Evolutionary conservation across 169 alveolate species (phyloP).

Genomic region (Plasmodium yoelii): DNA sequence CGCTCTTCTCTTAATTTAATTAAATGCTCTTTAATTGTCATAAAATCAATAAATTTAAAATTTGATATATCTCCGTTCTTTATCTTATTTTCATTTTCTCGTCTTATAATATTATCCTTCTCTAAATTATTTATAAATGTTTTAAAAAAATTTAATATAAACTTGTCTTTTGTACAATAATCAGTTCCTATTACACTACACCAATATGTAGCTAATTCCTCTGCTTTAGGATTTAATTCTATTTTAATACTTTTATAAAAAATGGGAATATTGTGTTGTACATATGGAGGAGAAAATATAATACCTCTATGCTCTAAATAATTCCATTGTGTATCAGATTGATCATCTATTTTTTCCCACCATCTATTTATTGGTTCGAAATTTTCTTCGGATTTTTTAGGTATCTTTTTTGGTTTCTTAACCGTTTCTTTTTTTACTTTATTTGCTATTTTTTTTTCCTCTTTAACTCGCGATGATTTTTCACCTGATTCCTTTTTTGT

Average conservation of each 20-base stretch:
- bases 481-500: slow-evolving; percentile 18
- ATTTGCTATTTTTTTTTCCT: slow-evolving; percentile 17
- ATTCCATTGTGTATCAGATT: slow-evolving; percentile 87
- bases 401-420: slow-evolving; percentile 58
- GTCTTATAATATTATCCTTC: slow-evolving; percentile 80
- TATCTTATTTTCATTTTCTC: slow-evolving; percentile 78
- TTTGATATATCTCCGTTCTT: slow-evolving; percentile 75
- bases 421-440: slow-evolving; percentile 69
- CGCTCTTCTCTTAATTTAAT: slow-evolving; percentile 85
- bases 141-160: slow-evolving; percentile 92
- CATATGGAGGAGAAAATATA: slow-evolving; percentile 92
- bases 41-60: slow-evolving; percentile 92
- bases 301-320: slow-evolving; percentile 93
- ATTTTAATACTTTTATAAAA: slow-evolving; percentile 91
- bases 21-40: slow-evolving; percentile 90
- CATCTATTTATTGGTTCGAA: slow-evolving; percentile 90
- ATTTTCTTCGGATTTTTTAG: slow-evolving; percentile 82
- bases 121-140: slow-evolving; percentile 88
- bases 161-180: slow-evolving; percentile 93
- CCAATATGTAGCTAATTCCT: slow-evolving; percentile 98
- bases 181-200: slow-evolving; percentile 93
- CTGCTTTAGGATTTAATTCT: slow-evolving; percentile 94
- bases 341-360: slow-evolving; percentile 89
- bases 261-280: slow-evolving; percentile 89
- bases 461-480: slow-evolving; percentile 20